A percentile compares a stretch with the other conserved stretches of the same genome.
Evolutionary conservation across 2,329 filamentous ascomycete species (phyloP).

Genomic region (Nemania sp.): DNA sequence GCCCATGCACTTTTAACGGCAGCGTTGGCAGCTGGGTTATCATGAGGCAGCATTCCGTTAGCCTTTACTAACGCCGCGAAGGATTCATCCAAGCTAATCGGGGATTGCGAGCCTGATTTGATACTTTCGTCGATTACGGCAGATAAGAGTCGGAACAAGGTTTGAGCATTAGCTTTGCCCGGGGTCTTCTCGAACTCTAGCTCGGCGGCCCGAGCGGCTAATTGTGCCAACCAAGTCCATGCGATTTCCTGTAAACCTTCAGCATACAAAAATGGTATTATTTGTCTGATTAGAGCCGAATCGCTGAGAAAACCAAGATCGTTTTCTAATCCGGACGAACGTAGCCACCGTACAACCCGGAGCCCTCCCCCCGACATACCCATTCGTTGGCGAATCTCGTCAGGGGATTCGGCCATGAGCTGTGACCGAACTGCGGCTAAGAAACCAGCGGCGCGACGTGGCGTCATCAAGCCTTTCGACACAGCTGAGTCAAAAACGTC

Average conservation of each 20-base stretch:
- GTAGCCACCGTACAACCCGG: conserved; percentile 66
- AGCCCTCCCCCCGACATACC: conserved; percentile 59
- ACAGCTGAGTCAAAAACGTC: conserved; percentile 68
- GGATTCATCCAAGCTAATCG: conserved; percentile 61
- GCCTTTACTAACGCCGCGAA: conserved; percentile 63
- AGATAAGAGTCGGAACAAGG: conserved; percentile 57
- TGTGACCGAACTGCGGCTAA: conserved; percentile 61
- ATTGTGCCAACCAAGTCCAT: conserved; percentile 65
- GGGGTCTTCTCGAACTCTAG: conserved; percentile 42
- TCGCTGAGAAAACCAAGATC: conserved; percentile 60
- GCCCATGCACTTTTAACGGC: conserved; percentile 60
- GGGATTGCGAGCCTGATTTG: conserved; percentile 46
- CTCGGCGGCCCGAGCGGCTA: conserved; percentile 44
- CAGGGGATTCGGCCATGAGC: conserved; percentile 52
- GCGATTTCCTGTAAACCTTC: conserved; percentile 64
- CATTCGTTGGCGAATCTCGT: conserved; percentile 53
- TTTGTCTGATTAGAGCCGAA: conserved; percentile 53
- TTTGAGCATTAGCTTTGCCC: conserved; percentile 34
- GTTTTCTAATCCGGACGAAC: conserved; percentile 61
- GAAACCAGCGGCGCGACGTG: conserved; percentile 65
- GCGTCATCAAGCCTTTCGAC: conserved; percentile 67
- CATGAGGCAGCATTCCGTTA: conserved; percentile 56
- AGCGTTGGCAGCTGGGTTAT: conserved; percentile 52
- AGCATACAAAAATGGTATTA: conserved; percentile 64
- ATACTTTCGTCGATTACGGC: conserved; percentile 52